phyloP scores from a whole-genome alignment of 2,329 filamentous ascomycete species.

The Tothia fuscella region DNA sequence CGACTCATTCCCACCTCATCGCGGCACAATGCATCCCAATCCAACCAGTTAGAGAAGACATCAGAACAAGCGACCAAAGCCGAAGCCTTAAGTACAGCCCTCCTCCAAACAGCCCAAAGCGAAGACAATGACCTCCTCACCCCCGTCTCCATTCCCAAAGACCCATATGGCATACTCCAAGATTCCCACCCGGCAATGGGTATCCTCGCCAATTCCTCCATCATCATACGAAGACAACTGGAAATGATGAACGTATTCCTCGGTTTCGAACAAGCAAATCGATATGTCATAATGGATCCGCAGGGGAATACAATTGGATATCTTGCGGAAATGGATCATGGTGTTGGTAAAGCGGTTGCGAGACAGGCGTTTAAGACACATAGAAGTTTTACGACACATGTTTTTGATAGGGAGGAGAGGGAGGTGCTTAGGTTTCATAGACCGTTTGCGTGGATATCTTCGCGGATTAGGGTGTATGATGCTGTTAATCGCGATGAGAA shows the following conservation, averaged over 20 bases:
- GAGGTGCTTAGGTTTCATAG: slow-evolving; percentile 50
- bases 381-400: slow-evolving; percentile 51
- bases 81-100: slow-evolving; percentile 32
- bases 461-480: slow-evolving; percentile 45
- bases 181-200: slow-evolving; percentile 44
- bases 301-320: slow-evolving; percentile 52
- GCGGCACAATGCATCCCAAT: slow-evolving; percentile 6
- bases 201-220: slow-evolving; percentile 47
- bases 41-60: background rate
- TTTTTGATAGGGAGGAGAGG: slow-evolving; percentile 48
- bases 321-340: slow-evolving; percentile 51
- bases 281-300: slow-evolving; percentile 54
- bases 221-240: slow-evolving; percentile 51
- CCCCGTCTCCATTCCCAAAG: slow-evolving; percentile 49
- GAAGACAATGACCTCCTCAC: slow-evolving; percentile 41
- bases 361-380: slow-evolving; percentile 51
- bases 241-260: slow-evolving; percentile 56
- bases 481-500: slow-evolving; percentile 24
- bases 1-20: no score
- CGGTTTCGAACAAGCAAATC: slow-evolving; percentile 55
- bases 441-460: slow-evolving; percentile 53
- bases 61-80: slow-evolving; percentile 18
- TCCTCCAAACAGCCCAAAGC: slow-evolving; percentile 28
- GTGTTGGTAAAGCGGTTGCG: slow-evolving; percentile 42
- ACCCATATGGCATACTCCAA: slow-evolving; percentile 47